Evolutionary conservation across 1,284 basidiomycete species (phyloP), one percentile per base, ranked within the genome.

Genomic region (Melampsora abietis-canadensis): DNA sequence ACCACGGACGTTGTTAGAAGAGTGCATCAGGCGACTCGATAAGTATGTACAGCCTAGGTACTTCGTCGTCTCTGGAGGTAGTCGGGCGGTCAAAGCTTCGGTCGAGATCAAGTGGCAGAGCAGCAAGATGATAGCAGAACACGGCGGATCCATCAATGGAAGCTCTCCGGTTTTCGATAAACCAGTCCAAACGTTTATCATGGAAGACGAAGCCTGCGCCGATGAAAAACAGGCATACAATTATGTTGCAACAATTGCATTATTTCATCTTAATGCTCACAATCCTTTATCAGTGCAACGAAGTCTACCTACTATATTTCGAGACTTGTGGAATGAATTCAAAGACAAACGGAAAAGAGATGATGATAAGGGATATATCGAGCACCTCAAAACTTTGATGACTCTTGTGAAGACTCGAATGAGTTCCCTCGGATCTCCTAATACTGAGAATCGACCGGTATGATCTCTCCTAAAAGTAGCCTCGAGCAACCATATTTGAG

Each of bases 291-390:
- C 81, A 7, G 77, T 79, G 1, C 79, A 82, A 76, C 80, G 82
- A 21, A 78, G 79, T 34, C 85, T 98, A 27, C 92, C 94, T n/a
- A 85, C 89, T 0, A 86, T 87, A 12, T 96, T 90, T 81, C 87
- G 93, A 75, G 91, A 94, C 79, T 84, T 98, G 48, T 99, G 96
- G 96, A 90, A 93, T 76, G 92, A 97, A 82, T 84, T 98, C 27
- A 92, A 94, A 79, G 81, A 80, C 5, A 82, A 84, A 37, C 85
- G 91, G 76, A 90, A 89, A 78, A 79, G 81, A 10, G 84, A 84
- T 59, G 88, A 90, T 66, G 88, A 93, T 76, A 82, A 81, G 21
- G 85, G 84, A 47, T 92, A 93, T 80, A 85, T 91, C 37, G 83
- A 82, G 10, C 78, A 80, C 40, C 77, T 83, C 63, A 79, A 79